Evolutionary conservation across 2,329 filamentous ascomycete genomes (phyloP), one percentile per base, ranked within the genome.

Genomic region (Hyphodiscus sp.): DNA sequence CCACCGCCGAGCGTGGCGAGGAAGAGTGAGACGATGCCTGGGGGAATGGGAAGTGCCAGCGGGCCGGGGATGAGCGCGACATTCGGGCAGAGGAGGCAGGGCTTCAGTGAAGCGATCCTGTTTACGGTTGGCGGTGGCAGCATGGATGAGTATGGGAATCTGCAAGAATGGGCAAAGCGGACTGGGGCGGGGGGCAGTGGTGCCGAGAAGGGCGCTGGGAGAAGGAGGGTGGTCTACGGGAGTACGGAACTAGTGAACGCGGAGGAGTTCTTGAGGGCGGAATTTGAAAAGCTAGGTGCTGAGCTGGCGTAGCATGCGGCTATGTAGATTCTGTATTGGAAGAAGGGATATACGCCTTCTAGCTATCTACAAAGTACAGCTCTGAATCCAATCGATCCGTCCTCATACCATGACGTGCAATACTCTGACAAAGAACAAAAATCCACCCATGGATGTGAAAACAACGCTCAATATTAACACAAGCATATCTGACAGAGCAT

Each of bases 81-180:
- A 52, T 97, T 97, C 70, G 94, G 92, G 1, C 92, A 97, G 71
- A 76, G 91, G 56, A 77, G 92, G 51, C 91, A 96, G 66, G 91
- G 89, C 0, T 96, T 92, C 70, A 88, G 83, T 47, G 91, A 96
- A 65, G 89, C 90, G 1, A 86, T 96, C 51, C 89, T 96, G n/a
- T 96, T 96, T 67, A 92, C 89, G 0, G 90, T 95, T 2, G 94
- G 94, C 3, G 94, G 95, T 46, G 94, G 94, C 43, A 96, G 91
- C 68, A 97, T 99, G 89, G 94, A 99, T 63, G 94, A 99, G 70
- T 99, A 97, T 68, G 92, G 91, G 19, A 99, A 99, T 70, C 70
- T 99, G 68, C 90, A 96, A 68, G 94, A 97, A 67, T 99, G 94
- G 94, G 90, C 92, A 5, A 83, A 82, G 69, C 80, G 92, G 60